Conservation (phyloP, 768 basidiomycete species). For the Neoboletus magnificus region DNA sequence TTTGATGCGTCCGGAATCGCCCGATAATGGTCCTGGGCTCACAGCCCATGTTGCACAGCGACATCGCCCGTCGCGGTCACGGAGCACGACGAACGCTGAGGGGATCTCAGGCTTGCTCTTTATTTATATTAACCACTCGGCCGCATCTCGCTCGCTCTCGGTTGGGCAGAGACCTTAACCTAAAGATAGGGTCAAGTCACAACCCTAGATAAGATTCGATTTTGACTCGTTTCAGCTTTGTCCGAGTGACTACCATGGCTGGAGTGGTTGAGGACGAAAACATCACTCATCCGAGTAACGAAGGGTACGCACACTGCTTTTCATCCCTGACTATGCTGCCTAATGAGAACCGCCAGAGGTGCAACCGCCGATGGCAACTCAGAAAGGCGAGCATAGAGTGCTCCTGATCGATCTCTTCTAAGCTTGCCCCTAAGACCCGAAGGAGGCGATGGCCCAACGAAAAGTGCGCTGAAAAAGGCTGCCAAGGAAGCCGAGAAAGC, state of each 20-base stretch:
- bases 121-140: not conserved
- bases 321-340: not conserved
- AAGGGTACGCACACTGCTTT: slow-evolving; percentile 8
- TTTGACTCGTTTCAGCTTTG: not conserved
- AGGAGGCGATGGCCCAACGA: slow-evolving; percentile 57
- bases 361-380: slow-evolving; percentile 5
- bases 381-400: slow-evolving; percentile 8
- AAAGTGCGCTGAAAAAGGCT: slow-evolving; percentile 88
- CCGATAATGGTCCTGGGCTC: slow-evolving; percentile 7
- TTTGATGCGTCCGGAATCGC: slow-evolving; percentile 13
- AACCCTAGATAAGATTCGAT: slow-evolving; percentile 21
- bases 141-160: too few relatives aligned
- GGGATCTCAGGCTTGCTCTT: not conserved
- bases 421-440: slow-evolving; percentile 18
- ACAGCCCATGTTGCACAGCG: not conserved
- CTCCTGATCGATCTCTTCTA: not conserved
- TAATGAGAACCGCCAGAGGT: slow-evolving; percentile 3
- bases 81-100: not conserved
- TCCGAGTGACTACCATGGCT: slow-evolving; percentile 16
- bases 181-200: slow-evolving; percentile 9
- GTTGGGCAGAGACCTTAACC: slow-evolving; percentile 17
- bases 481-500: slow-evolving; percentile 91
- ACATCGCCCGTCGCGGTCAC: not conserved
- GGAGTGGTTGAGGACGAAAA: not conserved
- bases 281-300: not conserved